Percentiles rank a stretch among this genome's conserved stretches.
phyloP scores from a whole-genome alignment of 2,329 filamentous ascomycete genomes.

The Aspergillus sp. region DNA sequence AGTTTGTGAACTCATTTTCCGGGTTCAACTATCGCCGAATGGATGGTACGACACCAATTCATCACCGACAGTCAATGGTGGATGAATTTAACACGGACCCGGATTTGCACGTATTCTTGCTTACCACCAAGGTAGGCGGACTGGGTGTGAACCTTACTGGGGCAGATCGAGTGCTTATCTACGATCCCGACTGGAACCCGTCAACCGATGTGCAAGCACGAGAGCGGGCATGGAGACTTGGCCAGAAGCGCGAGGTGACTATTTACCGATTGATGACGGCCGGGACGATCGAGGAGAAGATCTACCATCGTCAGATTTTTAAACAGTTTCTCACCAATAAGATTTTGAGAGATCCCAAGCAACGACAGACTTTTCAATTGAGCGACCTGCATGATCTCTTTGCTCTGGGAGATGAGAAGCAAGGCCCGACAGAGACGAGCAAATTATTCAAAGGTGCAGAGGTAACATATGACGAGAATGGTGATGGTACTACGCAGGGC shows the following conservation, averaged over 20 bases:
- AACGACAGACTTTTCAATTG: constrained; percentile 84
- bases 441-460: constrained; percentile 85
- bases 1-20: constrained; percentile 64
- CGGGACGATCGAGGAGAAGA: constrained; percentile 98
- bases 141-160: constrained; percentile 92
- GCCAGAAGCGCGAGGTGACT: constrained; percentile 89
- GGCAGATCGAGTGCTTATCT: constrained; percentile 94
- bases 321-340: constrained; percentile 98
- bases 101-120: constrained; percentile 76
- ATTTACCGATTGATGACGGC: constrained; percentile 98
- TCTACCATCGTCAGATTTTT: constrained; percentile 97
- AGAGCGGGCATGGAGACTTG: constrained; percentile 90
- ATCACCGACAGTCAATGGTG: constrained; percentile 81
- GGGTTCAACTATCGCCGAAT: constrained; percentile 78
- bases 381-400: constrained; percentile 91
- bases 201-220: constrained; percentile 94
- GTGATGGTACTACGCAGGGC: constrained; percentile 5
- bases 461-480: constrained; percentile 55
- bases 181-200: constrained; percentile 98
- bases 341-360: constrained; percentile 88
- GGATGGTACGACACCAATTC: constrained; percentile 89
- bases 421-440: constrained; percentile 74
- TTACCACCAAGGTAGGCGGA: constrained; percentile 94
- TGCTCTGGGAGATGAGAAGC: constrained; percentile 63
- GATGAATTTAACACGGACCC: constrained; percentile 86